Evolutionary conservation across 1,284 basidiomycete genomes (phyloP), one percentile per base, ranked within the genome.

Genomic region (Puccinia coronata): DNA sequence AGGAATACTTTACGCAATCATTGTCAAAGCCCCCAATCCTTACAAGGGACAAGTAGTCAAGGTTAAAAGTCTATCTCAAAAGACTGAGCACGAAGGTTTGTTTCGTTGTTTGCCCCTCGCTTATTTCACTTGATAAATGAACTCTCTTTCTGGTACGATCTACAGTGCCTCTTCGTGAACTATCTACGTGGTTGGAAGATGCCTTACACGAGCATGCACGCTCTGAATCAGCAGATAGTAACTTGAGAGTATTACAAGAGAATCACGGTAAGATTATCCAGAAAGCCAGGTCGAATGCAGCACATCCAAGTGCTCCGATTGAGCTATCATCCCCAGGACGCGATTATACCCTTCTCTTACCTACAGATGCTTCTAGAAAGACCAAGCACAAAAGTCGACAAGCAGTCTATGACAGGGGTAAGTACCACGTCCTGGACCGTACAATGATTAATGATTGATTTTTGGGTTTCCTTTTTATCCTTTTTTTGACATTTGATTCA

Each of bases 1-100:
- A 43, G 76, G 63, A 57, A 79, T 79, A 39, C 18, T 79, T 12
- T 79, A 69, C n/a, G 76, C 65, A 36, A 65, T 70, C 36, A 79
- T 79, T 79, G 76, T 79, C 65, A 79, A 79, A 79, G 63, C 63
- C n/a, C 65, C 74, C 11, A 76, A 79, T 70, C 76, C 76, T 18
- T 59, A 79, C 20, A 79, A 79, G 59, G 76, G 65, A n/a, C 76
- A 67, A 39, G 51, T 69, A n/a, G 63, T 79, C 8, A 79, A 79
- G 65, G 51, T 79, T 31, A 79, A 70, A 59, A 79, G 67, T 36
- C 34, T 79, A 47, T 65, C 25, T 31, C 76, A 79, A 69, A 67
- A 70, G 41, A 70, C 76, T n/a, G 76, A 79, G 65, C 34, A 51
- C 53, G 76, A 79, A 79, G 63, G 76, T 69, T 43, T 5, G 76